Evolutionary conservation across 2,329 filamentous ascomycete species (phyloP).

Genomic region (Pseudogymnoascus verrucosus): DNA sequence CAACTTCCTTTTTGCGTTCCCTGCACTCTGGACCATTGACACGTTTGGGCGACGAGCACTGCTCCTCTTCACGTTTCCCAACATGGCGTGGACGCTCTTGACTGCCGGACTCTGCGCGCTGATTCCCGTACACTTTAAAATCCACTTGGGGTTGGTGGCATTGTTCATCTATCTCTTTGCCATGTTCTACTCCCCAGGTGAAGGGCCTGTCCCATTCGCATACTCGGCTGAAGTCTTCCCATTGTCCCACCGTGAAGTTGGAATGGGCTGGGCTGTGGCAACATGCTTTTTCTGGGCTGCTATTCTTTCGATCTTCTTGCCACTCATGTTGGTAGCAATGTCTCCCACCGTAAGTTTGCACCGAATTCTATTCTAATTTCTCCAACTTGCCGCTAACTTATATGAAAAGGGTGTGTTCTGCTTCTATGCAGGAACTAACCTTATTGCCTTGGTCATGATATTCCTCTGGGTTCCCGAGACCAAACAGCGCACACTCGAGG

Average conservation of each 20-base stretch:
- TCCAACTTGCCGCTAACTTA: neutral
- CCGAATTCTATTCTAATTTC: neutral
- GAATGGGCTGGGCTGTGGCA: constrained; percentile 60
- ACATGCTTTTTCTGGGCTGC: constrained; percentile 53
- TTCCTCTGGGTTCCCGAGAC: constrained; percentile 35
- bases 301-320: constrained; percentile 47
- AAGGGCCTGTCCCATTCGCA: constrained; percentile 52
- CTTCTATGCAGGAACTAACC: constrained; percentile 45
- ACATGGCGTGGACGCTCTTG: constrained; percentile 48
- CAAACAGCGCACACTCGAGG: constrained; percentile 20
- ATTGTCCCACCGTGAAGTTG: constrained; percentile 58
- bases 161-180: constrained; percentile 43
- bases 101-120: constrained; percentile 43
- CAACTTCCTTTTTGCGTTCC: constrained; percentile 56
- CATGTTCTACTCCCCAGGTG: constrained; percentile 49
- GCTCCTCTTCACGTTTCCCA: constrained; percentile 54
- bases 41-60: constrained; percentile 58
- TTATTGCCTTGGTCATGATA: constrained; percentile 45
- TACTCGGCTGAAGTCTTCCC: constrained; percentile 62
- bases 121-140: constrained; percentile 32
- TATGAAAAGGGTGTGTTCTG: constrained; percentile 37
- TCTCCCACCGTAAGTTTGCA: constrained; percentile 13
- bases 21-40: constrained; percentile 58
- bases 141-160: constrained; percentile 27
- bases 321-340: constrained; percentile 34